Evolutionary conservation across 2,329 filamentous ascomycete genomes (phyloP), one percentile per base, ranked within the genome.

Genomic region (Trichoderma sp.): DNA sequence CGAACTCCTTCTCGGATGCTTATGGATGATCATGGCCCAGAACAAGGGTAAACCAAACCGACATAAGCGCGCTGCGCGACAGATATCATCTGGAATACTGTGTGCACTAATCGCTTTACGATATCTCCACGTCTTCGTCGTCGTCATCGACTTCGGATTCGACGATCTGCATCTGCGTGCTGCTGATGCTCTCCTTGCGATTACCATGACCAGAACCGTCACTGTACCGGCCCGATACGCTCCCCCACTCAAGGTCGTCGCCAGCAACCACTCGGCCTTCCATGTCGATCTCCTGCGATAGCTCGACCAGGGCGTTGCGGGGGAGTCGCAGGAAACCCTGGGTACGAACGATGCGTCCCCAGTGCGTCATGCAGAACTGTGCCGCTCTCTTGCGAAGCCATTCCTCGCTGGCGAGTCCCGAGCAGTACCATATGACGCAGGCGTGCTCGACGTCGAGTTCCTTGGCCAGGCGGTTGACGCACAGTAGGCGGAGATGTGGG

Each of bases 391-490:
- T 93, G 80, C 94, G 93, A 50, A 99, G 87, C 94, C 95, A 98
- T 68, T 97, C 93, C 81, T 99, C 96, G 76, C 91, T 93, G 17
- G 96, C 95, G 15, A 95, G 90, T 8, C 92, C 92, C 2, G 96
- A 94, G 74, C 94, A 94, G 81, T 98, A 95, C 94, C 97, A 99
- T 71, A 97, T 95, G 76, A 97, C 92, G 74, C 96, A 97, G 3
- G 95, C 95, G 78, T 98, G 94, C 73, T 97, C 93, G 50, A 98
- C 92, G 79, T 98, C 95, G 3, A 99, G 88, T 79, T 99, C 96
- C 73, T 93, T 92, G 70, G 93, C 92, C 4, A 99, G 87, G 9
- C 96, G 90, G 79, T 97, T 95, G 68, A 98, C 93, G 79, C 95
- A 98, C 1, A 98, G 87, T 8, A 97, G 88, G 23, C 95, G 92